phyloP scores from a whole-genome alignment of 2,329 filamentous ascomycete species.

The Cladophialophora carrionii region DNA sequence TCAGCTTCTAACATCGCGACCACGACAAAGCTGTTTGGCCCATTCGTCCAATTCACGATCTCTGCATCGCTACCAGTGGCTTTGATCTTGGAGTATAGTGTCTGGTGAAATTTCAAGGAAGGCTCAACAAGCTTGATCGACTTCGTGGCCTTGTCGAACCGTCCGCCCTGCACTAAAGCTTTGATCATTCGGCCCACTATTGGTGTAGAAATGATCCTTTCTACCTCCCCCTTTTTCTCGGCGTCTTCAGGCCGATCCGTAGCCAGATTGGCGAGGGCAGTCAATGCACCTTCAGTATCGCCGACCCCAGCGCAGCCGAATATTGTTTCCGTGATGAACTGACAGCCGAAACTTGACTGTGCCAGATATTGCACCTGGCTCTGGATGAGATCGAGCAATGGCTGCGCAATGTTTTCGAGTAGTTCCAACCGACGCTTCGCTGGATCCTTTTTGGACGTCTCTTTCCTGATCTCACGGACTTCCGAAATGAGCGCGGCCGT shows the following conservation, averaged over 20 bases:
- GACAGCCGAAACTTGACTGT: constrained; percentile 78
- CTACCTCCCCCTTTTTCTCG: constrained; percentile 47
- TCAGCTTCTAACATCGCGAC: constrained; percentile 77
- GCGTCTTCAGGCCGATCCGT: constrained; percentile 48
- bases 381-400: constrained; percentile 73
- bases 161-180: constrained; percentile 84
- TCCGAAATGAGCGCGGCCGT: constrained; percentile 75
- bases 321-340: constrained; percentile 81
- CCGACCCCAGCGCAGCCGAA: constrained; percentile 66
- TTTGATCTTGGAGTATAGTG: constrained; percentile 76
- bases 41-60: constrained; percentile 80
- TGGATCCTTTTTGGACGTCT: constrained; percentile 90
- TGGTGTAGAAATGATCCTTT: constrained; percentile 63
- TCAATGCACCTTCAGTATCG: constrained; percentile 74
- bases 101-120: constrained; percentile 75
- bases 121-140: constrained; percentile 70
- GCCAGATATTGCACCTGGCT: constrained; percentile 69
- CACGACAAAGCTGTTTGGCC: constrained; percentile 82
- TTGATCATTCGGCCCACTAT: constrained; percentile 83
- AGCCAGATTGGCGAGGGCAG: constrained; percentile 61
- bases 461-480: constrained; percentile 75
- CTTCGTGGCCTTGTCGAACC: constrained; percentile 75
- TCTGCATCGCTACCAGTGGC: constrained; percentile 56
- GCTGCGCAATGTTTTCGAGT: constrained; percentile 71
- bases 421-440: constrained; percentile 76